Evolutionary conservation across 352 stramenopile species (phyloP).

Genomic region (Aphanomyces invadans): DNA sequence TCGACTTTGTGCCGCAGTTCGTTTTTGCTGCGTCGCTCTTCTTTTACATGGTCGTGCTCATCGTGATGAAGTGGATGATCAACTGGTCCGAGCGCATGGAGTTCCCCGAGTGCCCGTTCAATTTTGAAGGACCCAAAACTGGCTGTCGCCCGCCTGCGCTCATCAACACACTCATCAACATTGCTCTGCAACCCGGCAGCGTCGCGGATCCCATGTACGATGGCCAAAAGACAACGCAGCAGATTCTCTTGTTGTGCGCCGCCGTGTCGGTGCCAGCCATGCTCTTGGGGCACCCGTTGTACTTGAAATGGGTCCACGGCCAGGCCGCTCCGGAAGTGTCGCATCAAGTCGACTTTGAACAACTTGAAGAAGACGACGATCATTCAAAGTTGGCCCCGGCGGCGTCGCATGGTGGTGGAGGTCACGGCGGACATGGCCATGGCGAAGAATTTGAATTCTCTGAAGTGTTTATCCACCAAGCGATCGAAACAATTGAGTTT

Average conservation of each 20-base stretch:
- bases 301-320: constrained; percentile 73
- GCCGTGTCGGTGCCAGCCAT: constrained; percentile 95
- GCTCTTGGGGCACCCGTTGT: constrained; percentile 93
- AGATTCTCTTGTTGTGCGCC: constrained; percentile 89
- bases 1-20: constrained; percentile 97
- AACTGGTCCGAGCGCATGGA: constrained; percentile 95
- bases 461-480: constrained; percentile 98
- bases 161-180: constrained; percentile 99
- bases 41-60: constrained; percentile 98
- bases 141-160: constrained; percentile 96
- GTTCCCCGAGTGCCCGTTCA: constrained; percentile 86
- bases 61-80: constrained; percentile 99
- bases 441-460: constrained; percentile 90
- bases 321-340: constrained; percentile 42
- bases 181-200: constrained; percentile 89
- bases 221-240: constrained; percentile 84
- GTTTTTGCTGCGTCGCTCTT: constrained; percentile 96
- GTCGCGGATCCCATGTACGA: constrained; percentile 95
- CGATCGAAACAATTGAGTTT: constrained; percentile 99
- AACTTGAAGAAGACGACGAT: constrained; percentile 54
- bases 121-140: constrained; percentile 90
- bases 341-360: constrained; percentile 56
- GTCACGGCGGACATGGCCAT: constrained; percentile 28
- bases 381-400: constrained; percentile 39
- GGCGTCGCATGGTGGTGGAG: constrained; percentile 26